These are phyloP conservation scores for Boletus tomentosulus DNA, from an alignment of 768 basidiomycete genomes.

Conservation along the genomic window DNA sequence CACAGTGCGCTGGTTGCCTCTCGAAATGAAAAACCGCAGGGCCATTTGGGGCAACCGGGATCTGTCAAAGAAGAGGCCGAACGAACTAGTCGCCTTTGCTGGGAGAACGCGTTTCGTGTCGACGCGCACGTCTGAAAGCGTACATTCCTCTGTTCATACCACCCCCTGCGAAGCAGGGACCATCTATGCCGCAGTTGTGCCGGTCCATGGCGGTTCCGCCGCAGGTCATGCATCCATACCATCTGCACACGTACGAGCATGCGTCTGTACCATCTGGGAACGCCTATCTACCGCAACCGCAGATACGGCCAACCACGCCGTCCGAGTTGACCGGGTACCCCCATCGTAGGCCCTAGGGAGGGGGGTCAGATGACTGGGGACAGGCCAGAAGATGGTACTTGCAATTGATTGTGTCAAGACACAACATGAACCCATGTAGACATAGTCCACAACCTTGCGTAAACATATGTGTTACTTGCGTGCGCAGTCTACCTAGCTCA, in stretches of 20 bases:
- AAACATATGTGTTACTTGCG: no score
- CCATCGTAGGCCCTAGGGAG: no score
- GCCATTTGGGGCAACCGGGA: constrained; percentile 41
- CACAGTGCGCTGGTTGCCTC: constrained; percentile 47
- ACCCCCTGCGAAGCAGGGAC: not conserved
- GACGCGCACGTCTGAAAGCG: constrained; percentile 16
- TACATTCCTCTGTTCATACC: not conserved
- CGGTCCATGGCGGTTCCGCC: constrained; percentile 11
- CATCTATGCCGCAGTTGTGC: constrained; percentile 7
- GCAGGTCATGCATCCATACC: not conserved
- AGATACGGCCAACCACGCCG: constrained; percentile 16
- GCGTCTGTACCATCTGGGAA: constrained; percentile 3
- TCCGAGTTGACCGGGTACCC: constrained; percentile 42
- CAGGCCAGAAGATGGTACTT: no score
- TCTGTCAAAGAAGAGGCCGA: constrained; percentile 48
- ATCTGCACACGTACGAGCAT: constrained; percentile 14
- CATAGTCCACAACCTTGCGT: no score
- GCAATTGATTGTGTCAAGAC: no score
- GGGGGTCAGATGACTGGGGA: no score
- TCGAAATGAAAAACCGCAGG: constrained; percentile 31
- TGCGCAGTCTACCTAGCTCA: no score
- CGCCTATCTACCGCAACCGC: not conserved
- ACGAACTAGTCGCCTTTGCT: constrained; percentile 66
- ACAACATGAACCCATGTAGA: no score
- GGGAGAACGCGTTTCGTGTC: constrained; percentile 64